Evolutionary conservation across 225 moss, liverwort and hornwort species (phyloP).

Genomic region (Lunularia cruciata): DNA sequence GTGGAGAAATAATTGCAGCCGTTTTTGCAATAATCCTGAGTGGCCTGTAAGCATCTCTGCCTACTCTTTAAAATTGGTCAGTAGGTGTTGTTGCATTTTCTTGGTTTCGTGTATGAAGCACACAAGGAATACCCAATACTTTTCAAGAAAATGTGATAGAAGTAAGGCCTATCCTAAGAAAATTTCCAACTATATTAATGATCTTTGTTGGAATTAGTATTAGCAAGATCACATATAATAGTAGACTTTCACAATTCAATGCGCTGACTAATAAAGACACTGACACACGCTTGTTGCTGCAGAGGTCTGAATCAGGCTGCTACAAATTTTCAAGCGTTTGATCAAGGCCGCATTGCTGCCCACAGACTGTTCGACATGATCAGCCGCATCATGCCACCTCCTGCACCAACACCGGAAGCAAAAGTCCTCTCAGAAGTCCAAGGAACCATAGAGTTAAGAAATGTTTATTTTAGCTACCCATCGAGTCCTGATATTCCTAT

Average conservation of each 20-base stretch:
- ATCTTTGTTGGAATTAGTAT: too few relatives aligned
- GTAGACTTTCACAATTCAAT: too few relatives aligned
- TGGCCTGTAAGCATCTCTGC: conserved; percentile 62
- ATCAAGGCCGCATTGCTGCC: conserved; percentile 73
- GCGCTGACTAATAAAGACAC: too few relatives aligned
- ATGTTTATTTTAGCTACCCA: conserved; percentile 87
- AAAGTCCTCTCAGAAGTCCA: conserved; percentile 56
- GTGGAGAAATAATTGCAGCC: conserved; percentile 72
- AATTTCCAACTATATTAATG: too few relatives aligned
- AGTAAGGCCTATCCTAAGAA: too few relatives aligned
- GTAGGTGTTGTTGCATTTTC: background rate
- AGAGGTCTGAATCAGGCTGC: conserved; percentile 87
- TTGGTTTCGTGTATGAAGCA: background rate
- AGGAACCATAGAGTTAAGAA: conserved; percentile 77
- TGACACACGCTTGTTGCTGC: conserved; percentile 21
- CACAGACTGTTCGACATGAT: conserved; percentile 66
- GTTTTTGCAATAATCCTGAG: conserved; percentile 76
- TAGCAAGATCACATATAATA: too few relatives aligned
- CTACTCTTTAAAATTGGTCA: background rate
- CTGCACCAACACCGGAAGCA: conserved; percentile 40
- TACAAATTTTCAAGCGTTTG: conserved; percentile 84
- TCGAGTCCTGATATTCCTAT: conserved; percentile 80
- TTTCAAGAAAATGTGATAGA: too few relatives aligned
- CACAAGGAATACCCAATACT: too few relatives aligned
- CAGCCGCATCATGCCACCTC: conserved; percentile 37